These are phyloP conservation scores for Helenozyma rhizophorensis DNA, from an alignment of 805 yeast genomes.

Conservation along the genomic window DNA sequence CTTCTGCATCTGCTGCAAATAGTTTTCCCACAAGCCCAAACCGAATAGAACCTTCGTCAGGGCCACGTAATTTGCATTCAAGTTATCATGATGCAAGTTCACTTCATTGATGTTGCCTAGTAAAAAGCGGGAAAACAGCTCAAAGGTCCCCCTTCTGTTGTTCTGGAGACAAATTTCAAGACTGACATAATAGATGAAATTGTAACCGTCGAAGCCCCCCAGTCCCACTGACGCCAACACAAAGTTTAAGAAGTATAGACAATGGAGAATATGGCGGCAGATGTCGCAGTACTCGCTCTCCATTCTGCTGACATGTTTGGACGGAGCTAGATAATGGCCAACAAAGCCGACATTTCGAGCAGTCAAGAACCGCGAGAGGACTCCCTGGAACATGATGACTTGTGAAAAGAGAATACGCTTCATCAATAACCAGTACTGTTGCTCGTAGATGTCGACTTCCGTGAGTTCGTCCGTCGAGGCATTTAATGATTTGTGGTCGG, in stretches of 20 bases:
- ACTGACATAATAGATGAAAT: conserved; percentile 51
- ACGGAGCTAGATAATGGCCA: conserved; percentile 17
- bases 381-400: conserved; percentile 49
- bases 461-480: neutral
- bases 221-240: conserved; percentile 52
- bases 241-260: conserved; percentile 43
- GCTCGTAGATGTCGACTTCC: conserved; percentile 12
- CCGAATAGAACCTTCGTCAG: conserved; percentile 42
- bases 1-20: conserved; percentile 36
- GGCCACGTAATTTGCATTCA: conserved; percentile 24
- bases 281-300: conserved; percentile 25
- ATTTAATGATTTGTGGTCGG: conserved; percentile 13
- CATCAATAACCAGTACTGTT: conserved; percentile 34
- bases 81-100: conserved; percentile 22
- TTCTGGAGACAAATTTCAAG: conserved; percentile 37
- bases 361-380: conserved; percentile 34
- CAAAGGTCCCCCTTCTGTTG: conserved; percentile 10
- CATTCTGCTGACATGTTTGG: conserved; percentile 6
- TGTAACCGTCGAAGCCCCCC: conserved; percentile 62
- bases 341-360: conserved; percentile 12
- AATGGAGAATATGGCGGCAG: conserved; percentile 30
- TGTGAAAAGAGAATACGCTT: conserved; percentile 44
- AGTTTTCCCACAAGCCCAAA: conserved; percentile 45
- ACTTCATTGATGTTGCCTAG: conserved; percentile 31
- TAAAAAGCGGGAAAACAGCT: conserved; percentile 21